These are phyloP conservation scores for Trypanosoma lewisi DNA, from an alignment of 208 protist genomes.

Conservation along the genomic window DNA sequence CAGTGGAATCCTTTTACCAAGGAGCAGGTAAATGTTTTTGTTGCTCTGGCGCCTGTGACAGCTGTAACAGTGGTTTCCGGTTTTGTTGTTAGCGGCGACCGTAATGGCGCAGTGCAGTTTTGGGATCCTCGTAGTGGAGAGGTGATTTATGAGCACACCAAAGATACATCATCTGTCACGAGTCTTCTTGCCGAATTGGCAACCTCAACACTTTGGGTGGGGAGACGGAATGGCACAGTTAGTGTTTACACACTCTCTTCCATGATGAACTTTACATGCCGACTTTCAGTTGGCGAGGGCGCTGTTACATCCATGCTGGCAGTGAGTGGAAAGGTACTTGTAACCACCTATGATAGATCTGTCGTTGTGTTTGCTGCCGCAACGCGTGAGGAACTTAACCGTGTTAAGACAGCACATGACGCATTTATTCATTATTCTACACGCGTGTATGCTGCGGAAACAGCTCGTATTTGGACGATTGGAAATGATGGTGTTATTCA, in stretches of 20 bases:
- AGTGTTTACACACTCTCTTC: constrained; percentile 49
- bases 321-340: constrained; percentile 63
- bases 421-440: constrained; percentile 52
- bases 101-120: constrained; percentile 45
- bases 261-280: constrained; percentile 3
- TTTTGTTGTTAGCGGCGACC: constrained; percentile 58
- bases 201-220: constrained; percentile 66
- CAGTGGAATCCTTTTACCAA: constrained; percentile 46
- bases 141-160: constrained; percentile 32
- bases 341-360: constrained; percentile 43
- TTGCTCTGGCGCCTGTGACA: constrained; percentile 44
- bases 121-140: constrained; percentile 46
- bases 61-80: constrained; percentile 44
- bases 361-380: constrained; percentile 43
- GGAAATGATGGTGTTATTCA: constrained; percentile 42
- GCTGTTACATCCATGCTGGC: constrained; percentile 47
- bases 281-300: constrained; percentile 28
- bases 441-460: constrained; percentile 44
- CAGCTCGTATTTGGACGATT: constrained; percentile 60
- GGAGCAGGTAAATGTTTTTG: constrained; percentile 34
- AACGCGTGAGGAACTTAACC: constrained; percentile 31
- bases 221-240: constrained; percentile 49
- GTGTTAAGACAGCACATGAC: constrained; percentile 27
- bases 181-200: constrained; percentile 50
- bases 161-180: constrained; percentile 41